Evolutionary conservation across 2,329 filamentous ascomycete species (phyloP), one percentile per base, ranked within the genome.

Genomic region (Aspergillus puulaauensis): DNA sequence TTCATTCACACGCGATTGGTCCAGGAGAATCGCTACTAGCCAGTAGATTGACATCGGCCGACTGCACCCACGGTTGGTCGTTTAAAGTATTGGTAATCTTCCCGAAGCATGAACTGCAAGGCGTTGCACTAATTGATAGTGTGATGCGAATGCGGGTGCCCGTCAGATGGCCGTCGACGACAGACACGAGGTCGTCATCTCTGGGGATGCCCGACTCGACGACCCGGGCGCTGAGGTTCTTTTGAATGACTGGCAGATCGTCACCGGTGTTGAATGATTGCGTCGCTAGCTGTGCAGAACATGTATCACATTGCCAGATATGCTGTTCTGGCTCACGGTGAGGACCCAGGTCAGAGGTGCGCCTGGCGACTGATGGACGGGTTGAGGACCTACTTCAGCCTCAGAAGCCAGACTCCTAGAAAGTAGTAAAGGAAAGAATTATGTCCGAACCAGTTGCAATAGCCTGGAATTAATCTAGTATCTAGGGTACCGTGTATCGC

Each of bases 11-110:
- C 45, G 55, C 8, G 41, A 23, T 27, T 43, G 47, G 56, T 59
- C 50, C 56, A 52, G 49, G 37, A 61, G 52, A 12, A 49, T 45
- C 56, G 47, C 46, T 61, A 39, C 44, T 54, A 21, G 56, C 58
- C 45, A 61, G 44, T 47, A 58, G 56, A 51, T 51, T 58, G 41
- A 61, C 48, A 27, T 58, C 50, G 37, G 48, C 56, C 35, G 37
- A 52, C 37, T 43, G 50, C 37, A 52, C 44, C 49, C 54, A 59
- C 17, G 53, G 39, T 52, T 57, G 53, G 41, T 19, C 11, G 23
- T 57, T 33, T 45, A 58, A 52, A 52, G 49, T 31, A 17, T 43
- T 41, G 40, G 54, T 43, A 31, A 60, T 57, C 41, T 57, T 57
- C 14, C 52, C 44, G 17, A 58, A 45, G 24, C 56, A 58, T n/a